A percentile compares a stretch with the other conserved stretches of the same genome.
Conservation (phyloP, 2,329 filamentous ascomycete species). For the Pseudogymnoascus sp. region DNA sequence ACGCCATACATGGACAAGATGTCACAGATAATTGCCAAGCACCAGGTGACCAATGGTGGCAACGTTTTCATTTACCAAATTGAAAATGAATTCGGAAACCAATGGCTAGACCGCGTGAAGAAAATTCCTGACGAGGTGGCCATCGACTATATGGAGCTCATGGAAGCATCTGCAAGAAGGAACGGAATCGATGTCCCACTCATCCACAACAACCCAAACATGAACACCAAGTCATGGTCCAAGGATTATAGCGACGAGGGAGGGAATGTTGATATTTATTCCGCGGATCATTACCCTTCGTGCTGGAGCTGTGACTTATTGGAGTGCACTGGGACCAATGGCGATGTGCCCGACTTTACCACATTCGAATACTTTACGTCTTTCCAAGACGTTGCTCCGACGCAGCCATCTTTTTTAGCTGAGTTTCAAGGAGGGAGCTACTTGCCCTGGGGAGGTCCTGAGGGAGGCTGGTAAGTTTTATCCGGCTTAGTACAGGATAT, state of each 20-base stretch:
- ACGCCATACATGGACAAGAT: conserved; percentile 46
- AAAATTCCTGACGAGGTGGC: conserved; percentile 42
- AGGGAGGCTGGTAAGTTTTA: background rate
- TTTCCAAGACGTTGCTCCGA: conserved; percentile 24
- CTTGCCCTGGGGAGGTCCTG: background rate
- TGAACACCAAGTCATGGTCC: conserved; percentile 52
- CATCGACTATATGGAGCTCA: conserved; percentile 49
- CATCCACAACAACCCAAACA: conserved; percentile 53
- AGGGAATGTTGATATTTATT: conserved; percentile 49
- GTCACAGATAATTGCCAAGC: conserved; percentile 42
- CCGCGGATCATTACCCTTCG: conserved; percentile 46
- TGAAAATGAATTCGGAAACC: conserved; percentile 47
- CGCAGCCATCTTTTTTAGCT: conserved; percentile 41
- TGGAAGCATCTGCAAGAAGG: conserved; percentile 46
- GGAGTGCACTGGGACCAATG: conserved; percentile 54
- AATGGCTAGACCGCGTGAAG: conserved; percentile 36
- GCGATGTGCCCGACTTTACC: conserved; percentile 46
- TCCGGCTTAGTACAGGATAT: background rate
- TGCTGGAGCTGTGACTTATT: conserved; percentile 59
- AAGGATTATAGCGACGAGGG: conserved; percentile 49
- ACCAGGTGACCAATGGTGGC: conserved; percentile 51
- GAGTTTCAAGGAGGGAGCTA: conserved; percentile 56
- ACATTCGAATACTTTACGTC: conserved; percentile 29
- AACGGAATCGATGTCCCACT: conserved; percentile 53
- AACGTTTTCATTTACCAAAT: conserved; percentile 50